Base-by-base conservation (phyloP, 805 yeast species). In the Pichia occidentalis region DNA sequence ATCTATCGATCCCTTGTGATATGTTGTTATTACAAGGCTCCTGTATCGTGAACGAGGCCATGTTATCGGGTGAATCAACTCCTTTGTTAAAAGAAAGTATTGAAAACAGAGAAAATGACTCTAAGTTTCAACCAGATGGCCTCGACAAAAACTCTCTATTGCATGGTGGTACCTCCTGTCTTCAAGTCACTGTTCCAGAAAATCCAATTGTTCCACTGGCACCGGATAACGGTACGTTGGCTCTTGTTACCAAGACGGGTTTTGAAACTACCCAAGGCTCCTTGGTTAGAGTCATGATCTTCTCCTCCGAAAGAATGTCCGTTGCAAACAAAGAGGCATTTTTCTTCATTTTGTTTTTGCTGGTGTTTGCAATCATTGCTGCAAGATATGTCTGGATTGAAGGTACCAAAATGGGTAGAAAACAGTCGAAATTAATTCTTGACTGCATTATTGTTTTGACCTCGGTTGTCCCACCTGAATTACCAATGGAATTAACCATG, bases 401-500 rank as follows among this genome's bases (percentile, higher is more conserved):
- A 65, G 98, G 98, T 63, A 83, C 95, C 18, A 80, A 73, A 59
- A 81, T 85, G 85, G 97, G 96, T 54, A 83, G 98, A 66, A 76
- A 85, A 52, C 95, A 90, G 62, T 84, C 95, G 39, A 90, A 90
- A 64, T 74, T 92, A 60, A 80, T 92, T 48, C 73, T 92, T 56
- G 97, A 92, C 64, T 92, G 98, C 78, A 83, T 92, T 48, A 75
- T 92, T 56, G 94, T 92, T 51, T 75, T 92, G 52, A 92, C 98
- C 14, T 88, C 97, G 35, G 98, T 92, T 47, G 98, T 92, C 28
- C 98, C 98, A 25, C 98, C 98, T 29, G 98, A 92, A 65, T 73
- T 92, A 50, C 98, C 98, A 42, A 92, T 92, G 97, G 98, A 92
- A 68, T 73, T 92, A 52, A 92, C 98, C 11, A 81, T 92, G 90